Base-by-base conservation (phyloP, 352 stramenopile genomes). In the Pythium pyrilobum region DNA sequence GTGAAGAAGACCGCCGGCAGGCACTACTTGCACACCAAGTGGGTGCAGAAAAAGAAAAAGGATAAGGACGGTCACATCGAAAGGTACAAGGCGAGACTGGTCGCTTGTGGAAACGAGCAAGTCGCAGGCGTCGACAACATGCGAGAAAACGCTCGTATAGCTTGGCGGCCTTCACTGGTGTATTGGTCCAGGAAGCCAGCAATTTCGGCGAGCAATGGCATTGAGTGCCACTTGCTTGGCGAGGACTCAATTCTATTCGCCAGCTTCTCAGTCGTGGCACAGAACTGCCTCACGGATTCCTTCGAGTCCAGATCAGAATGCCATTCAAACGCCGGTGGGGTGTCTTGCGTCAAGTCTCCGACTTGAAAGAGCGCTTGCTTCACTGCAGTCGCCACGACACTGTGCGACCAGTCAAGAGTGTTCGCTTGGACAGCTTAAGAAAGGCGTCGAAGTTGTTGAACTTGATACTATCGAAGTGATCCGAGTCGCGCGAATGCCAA, bases 21-120 rank as follows among this genome's bases (percentile, higher is more conserved):
- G 2, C 8, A 32, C 10, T 25, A 48, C 16, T 16, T 75, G 11
- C 67, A 61, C 34, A 60, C 28, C 0, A 69, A 69, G 24, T 69
- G 62, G 59, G 59, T 72, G 4, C 55, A 44, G n/a, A 76, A 72
- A 12, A 75, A 53, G n/a, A 69, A 72, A 24, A 37, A 21, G 0
- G 18, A 63, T 9, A 23, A 24, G 0, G 20, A 49, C 1, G 63
- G 63, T 4, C 33, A 39, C 0, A 42, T 75, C 1, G 28, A 67
- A 12, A 51, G 56, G 0, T 59, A 62, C 43, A 74, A 74, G 28
- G 48, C 48, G 0, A 32, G 56, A 0, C 5, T 69, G 0, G 61
- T 72, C 2, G 62, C 57, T 3, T 56, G 52, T n/a, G 53, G 62
- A 2, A 56, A 69, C 33, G 50, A 55, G 18, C 53, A 69, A 46